Evolutionary conservation across 108 stramenopile genomes (phyloP), one percentile per base, ranked within the genome.

Genomic region (Discostella stelligeroides): DNA sequence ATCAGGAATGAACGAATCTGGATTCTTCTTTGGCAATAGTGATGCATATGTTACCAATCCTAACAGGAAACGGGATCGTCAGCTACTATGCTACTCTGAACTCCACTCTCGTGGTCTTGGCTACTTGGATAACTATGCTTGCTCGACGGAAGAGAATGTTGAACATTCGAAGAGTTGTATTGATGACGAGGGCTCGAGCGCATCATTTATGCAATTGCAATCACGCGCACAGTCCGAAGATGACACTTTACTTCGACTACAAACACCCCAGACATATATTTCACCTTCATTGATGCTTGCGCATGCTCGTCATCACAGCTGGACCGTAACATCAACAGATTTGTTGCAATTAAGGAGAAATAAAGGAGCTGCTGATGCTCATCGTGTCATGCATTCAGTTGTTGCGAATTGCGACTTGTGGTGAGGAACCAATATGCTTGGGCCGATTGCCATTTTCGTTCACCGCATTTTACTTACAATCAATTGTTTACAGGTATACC

Each of bases 11-110:
- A 90, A 88, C 18, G 84, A 90, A 43, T 66, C 82, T 55, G 73
- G 73, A 34, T 87, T 72, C 63, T 88, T 88, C 54, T 86, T 81
- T 63, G 92, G 92, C 5, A 42, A 42, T 56, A 41, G 67, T 27
- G 88, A 92, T 43, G 58, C 86, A 1, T 86, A 66, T 59, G 53
- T 92, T 53, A 71, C 73, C 34, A 27, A 65, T 39, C 85, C 86
- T 7, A 41, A 60, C 11, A 72, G 50, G n/a, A 58, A 49, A 24
- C 60, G 75, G 25, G 82, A 87, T 15, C 82, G 85, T 0, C 49
- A 59, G 45, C 50, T 66, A 23, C 15, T 81, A n/a, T 66, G 45
- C 17, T 39, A 59, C 60, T 57, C 70, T 45, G 49, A 61, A 27
- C 41, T 48, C 38, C 46, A 77, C 55, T 72, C 75, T 25, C 80